Evolutionary conservation across 345 rosid species (phyloP).

Genomic region (Rhodamnia argentea): DNA sequence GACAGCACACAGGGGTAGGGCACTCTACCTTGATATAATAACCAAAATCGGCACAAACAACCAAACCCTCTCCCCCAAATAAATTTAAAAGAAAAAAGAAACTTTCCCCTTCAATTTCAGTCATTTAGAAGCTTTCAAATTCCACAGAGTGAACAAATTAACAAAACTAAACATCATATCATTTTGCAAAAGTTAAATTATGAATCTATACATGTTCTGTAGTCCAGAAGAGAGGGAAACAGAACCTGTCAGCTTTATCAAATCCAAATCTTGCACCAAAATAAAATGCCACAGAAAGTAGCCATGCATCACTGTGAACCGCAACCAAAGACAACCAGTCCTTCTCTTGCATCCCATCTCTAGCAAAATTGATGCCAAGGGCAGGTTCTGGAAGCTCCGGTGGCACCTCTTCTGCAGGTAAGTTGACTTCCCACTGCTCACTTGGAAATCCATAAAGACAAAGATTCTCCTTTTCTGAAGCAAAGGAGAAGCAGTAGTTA

Average conservation of each 20-base stretch:
- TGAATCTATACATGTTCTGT: background rate
- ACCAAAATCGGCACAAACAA: background rate
- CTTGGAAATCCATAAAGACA: conserved; percentile 46
- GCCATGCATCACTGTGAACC: conserved; percentile 53
- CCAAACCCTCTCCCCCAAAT: background rate
- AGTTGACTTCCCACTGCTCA: conserved; percentile 54
- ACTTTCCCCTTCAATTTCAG: background rate
- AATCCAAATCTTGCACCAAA: conserved; percentile 50
- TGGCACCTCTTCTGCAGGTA: conserved; percentile 62
- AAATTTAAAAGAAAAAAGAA: background rate
- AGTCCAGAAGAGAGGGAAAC: background rate
- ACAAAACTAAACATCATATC: background rate
- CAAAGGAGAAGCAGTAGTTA: background rate
- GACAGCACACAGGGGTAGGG: background rate
- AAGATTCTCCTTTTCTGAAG: conserved; percentile 44
- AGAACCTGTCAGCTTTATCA: conserved; percentile 45
- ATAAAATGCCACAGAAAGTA: conserved; percentile 49
- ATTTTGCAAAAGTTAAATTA: background rate
- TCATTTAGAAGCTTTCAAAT: background rate
- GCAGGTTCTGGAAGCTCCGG: conserved; percentile 63
- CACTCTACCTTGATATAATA: background rate
- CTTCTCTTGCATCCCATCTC: conserved; percentile 61
- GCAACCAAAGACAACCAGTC: conserved; percentile 54
- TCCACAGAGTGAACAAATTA: background rate
- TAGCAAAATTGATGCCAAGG: conserved; percentile 47